phyloP scores from a whole-genome alignment of 805 yeast species.

The Cyberlindnera maritima region DNA sequence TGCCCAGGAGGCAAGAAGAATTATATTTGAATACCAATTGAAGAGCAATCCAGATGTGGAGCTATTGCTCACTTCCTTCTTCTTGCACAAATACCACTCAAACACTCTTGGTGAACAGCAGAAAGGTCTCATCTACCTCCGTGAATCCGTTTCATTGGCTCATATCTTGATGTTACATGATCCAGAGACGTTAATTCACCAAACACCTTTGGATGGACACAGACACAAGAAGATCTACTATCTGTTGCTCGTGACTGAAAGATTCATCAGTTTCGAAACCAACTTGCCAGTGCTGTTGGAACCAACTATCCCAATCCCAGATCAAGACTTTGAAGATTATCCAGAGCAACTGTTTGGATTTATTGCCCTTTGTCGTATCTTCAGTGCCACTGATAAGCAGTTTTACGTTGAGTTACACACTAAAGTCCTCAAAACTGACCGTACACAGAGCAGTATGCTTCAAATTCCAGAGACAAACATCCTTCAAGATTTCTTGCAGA shows the following conservation, averaged over 20 bases:
- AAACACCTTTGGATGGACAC: slow-evolving; percentile 19
- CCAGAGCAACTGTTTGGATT: slow-evolving; percentile 25
- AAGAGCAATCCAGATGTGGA: slow-evolving; percentile 16
- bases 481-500: slow-evolving; percentile 18
- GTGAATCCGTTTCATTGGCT: slow-evolving; percentile 25
- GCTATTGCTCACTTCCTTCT: slow-evolving; percentile 20
- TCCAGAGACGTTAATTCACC: slow-evolving; percentile 12
- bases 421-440: slow-evolving; percentile 16
- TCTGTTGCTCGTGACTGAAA: slow-evolving; percentile 22
- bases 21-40: slow-evolving; percentile 19
- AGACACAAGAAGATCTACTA: slow-evolving; percentile 25
- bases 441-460: slow-evolving; percentile 6
- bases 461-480: slow-evolving; percentile 10
- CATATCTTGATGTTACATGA: slow-evolving; percentile 24
- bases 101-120: slow-evolving; percentile 19
- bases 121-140: slow-evolving; percentile 20
- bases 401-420: slow-evolving; percentile 23
- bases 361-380: slow-evolving; percentile 24
- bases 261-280: slow-evolving; percentile 22
- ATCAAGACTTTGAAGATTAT: slow-evolving; percentile 25
- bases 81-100: slow-evolving; percentile 23
- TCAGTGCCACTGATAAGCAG: slow-evolving; percentile 24
- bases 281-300: slow-evolving; percentile 24
- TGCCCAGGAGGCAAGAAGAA: slow-evolving; percentile 24
- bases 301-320: slow-evolving; percentile 24